Conservation (phyloP, 306 rosid genomes). For the Corylus heterophylla region DNA sequence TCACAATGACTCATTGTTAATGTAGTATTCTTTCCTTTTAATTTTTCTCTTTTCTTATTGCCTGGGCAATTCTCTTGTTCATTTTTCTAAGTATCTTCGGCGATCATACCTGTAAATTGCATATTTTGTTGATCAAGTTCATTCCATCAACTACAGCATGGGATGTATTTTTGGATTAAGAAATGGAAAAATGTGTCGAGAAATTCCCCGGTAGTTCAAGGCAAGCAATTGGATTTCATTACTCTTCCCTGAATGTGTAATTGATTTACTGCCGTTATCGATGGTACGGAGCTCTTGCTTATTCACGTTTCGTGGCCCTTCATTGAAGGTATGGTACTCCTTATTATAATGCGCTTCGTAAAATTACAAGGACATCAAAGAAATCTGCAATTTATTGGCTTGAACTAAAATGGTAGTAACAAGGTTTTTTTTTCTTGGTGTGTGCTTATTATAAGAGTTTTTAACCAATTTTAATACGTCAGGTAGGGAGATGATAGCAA, state of each 20-base stretch:
- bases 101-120: constrained; percentile 62
- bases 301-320: neutral
- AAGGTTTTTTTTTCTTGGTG: neutral
- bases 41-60: neutral
- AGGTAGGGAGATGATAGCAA: no score
- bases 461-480: no score
- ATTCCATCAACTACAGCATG: constrained; percentile 15
- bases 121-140: constrained; percentile 47
- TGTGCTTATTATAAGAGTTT: no score
- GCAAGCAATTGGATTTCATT: neutral
- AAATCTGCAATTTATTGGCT: neutral
- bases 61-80: constrained; percentile 21
- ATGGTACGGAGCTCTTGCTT: neutral
- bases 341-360: neutral
- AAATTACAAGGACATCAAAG: neutral
- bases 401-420: neutral
- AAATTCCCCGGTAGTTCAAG: constrained; percentile 10
- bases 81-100: constrained; percentile 28
- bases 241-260: neutral
- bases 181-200: constrained; percentile 32
- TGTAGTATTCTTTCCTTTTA: constrained; percentile 53
- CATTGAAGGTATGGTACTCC: neutral
- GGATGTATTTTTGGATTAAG: constrained; percentile 44
- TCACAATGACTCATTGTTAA: constrained; percentile 53
- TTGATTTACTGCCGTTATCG: neutral